Conservation (phyloP, 2,329 filamentous ascomycete species). For the Parafenestella ontariensis region DNA sequence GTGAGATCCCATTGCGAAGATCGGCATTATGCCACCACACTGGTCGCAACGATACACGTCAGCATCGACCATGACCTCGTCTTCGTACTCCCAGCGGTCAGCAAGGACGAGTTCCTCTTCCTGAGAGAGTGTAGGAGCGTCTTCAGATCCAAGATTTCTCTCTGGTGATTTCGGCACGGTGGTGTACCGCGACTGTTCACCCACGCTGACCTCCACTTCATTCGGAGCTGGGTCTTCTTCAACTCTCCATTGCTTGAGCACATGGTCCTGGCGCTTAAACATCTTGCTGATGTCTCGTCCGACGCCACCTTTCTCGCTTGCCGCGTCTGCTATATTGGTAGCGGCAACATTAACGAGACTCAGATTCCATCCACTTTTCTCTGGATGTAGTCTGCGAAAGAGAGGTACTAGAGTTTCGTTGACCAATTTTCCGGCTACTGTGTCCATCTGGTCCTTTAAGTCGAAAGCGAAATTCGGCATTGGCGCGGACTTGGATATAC, state of each 20-base stretch:
- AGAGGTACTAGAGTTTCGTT: constrained; percentile 72
- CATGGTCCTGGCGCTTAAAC: constrained; percentile 77
- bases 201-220: constrained; percentile 1
- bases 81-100: constrained; percentile 40
- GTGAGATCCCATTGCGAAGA: constrained; percentile 67
- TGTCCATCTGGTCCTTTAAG: constrained; percentile 63
- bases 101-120: constrained; percentile 19
- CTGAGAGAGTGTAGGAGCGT: constrained; percentile 36
- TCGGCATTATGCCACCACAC: constrained; percentile 63
- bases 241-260: constrained; percentile 71
- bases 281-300: constrained; percentile 82
- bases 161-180: not conserved
- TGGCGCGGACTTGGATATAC: constrained; percentile 77
- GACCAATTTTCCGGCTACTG: constrained; percentile 72
- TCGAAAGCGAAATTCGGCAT: constrained; percentile 78
- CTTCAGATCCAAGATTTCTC: constrained; percentile 39
- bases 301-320: constrained; percentile 52
- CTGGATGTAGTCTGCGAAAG: constrained; percentile 76
- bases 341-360: constrained; percentile 87
- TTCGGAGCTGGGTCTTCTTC: constrained; percentile 54
- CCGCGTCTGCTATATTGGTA: constrained; percentile 74
- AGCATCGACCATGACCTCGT: constrained; percentile 39
- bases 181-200: not conserved
- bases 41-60: constrained; percentile 52
- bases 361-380: constrained; percentile 76